These are phyloP conservation scores for Amanita inopinata DNA, from an alignment of 768 basidiomycete genomes.

Conservation along the genomic window DNA sequence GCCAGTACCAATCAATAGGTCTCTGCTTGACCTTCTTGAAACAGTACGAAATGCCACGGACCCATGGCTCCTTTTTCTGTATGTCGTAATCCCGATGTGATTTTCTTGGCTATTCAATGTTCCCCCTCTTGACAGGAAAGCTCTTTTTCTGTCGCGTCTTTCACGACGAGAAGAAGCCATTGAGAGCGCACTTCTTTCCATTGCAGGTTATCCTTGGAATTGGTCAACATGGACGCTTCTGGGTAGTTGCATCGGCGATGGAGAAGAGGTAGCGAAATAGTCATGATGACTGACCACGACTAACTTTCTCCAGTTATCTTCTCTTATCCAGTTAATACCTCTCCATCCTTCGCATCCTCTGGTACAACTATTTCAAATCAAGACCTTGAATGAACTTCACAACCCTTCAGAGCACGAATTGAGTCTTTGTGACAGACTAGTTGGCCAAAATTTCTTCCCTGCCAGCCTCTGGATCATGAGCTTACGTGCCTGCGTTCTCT, in stretches of 20 bases:
- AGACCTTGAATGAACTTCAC: slow-evolving; percentile 82
- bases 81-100: slow-evolving; percentile 1
- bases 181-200: slow-evolving; percentile 66
- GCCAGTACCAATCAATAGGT: slow-evolving; percentile 52
- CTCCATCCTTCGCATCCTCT: slow-evolving; percentile 37
- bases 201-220: slow-evolving; percentile 80
- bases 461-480: slow-evolving; percentile 81
- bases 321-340: slow-evolving; percentile 38
- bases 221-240: slow-evolving; percentile 90
- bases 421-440: slow-evolving; percentile 67
- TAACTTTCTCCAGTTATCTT: slow-evolving; percentile 31
- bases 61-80: slow-evolving; percentile 84
- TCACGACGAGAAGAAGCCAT: slow-evolving; percentile 80
- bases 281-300: slow-evolving; percentile 1
- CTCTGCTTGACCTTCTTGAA: slow-evolving; percentile 48
- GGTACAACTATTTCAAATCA: slow-evolving; percentile 72
- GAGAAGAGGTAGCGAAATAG: slow-evolving; percentile 59
- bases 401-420: slow-evolving; percentile 83
- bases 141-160: slow-evolving; percentile 71
- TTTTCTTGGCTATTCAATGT: slow-evolving; percentile 5
- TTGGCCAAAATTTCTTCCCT: slow-evolving; percentile 66
- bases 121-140: slow-evolving; percentile 58
- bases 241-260: slow-evolving; percentile 69
- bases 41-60: slow-evolving; percentile 51
- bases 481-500: slow-evolving; percentile 75